Conservation (phyloP, 2,329 filamentous ascomycete genomes). For the Penicillium sp. region DNA sequence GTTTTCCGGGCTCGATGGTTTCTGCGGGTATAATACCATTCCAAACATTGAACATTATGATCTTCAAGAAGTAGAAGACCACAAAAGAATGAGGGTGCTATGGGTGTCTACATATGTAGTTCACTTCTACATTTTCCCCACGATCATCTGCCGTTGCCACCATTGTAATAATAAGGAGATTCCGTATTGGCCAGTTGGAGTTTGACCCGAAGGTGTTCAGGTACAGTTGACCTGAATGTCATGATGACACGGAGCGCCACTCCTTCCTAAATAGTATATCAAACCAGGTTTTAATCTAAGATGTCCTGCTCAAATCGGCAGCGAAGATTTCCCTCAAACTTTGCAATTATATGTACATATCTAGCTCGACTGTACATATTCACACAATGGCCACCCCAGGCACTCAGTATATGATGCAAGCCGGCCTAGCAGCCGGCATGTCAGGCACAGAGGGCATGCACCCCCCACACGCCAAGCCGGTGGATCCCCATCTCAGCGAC, state of each 20-base stretch:
- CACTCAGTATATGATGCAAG: conserved; percentile 23
- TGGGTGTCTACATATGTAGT: too few species aligned
- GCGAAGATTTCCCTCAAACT: background rate
- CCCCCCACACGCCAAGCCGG: conserved; percentile 16
- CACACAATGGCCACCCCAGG: conserved; percentile 14
- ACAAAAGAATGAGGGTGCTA: background rate
- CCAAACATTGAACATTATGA: background rate
- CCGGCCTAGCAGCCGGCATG: conserved; percentile 21
- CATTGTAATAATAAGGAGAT: background rate
- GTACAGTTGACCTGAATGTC: background rate
- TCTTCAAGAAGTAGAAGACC: background rate
- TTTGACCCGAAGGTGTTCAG: background rate
- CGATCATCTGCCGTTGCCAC: background rate
- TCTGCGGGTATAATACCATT: background rate
- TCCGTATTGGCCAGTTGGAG: background rate
- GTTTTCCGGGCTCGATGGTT: background rate
- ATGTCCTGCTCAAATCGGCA: background rate
- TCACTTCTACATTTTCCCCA: background rate
- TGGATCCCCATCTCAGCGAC: conserved; percentile 19
- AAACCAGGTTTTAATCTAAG: background rate
- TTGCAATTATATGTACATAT: background rate
- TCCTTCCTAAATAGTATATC: background rate
- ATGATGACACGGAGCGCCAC: conserved; percentile 5
- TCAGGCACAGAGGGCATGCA: conserved; percentile 22
- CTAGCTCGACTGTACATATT: background rate